phyloP scores from a whole-genome alignment of 768 basidiomycete species.

The Floccularia luteovirens region DNA sequence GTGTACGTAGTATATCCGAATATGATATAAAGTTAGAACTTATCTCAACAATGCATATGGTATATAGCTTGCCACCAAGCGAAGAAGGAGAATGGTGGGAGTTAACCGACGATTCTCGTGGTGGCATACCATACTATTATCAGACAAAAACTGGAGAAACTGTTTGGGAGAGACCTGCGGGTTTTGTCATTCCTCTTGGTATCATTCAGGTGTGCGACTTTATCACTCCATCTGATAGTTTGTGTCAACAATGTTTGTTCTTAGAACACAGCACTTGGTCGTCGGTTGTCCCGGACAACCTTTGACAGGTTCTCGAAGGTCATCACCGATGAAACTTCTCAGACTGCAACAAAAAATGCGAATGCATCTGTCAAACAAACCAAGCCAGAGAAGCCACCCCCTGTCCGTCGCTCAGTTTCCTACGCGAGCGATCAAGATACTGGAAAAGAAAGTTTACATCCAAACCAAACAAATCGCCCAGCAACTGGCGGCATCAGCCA shows the following conservation, averaged over 20 bases:
- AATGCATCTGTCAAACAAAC: background rate
- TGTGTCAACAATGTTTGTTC: slow-evolving; percentile 1
- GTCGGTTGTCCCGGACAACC: slow-evolving; percentile 56
- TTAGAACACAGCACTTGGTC: slow-evolving; percentile 67
- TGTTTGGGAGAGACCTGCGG: slow-evolving; percentile 85
- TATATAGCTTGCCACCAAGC: slow-evolving; percentile 72
- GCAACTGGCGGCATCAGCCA: slow-evolving; percentile 5
- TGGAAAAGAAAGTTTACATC: slow-evolving; percentile 13
- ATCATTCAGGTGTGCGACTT: slow-evolving; percentile 63
- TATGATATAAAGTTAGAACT: slow-evolving; percentile 9
- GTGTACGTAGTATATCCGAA: slow-evolving; percentile 44
- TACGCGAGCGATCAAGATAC: slow-evolving; percentile 25
- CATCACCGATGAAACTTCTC: slow-evolving; percentile 11
- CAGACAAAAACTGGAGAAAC: slow-evolving; percentile 89
- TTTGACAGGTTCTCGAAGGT: slow-evolving; percentile 33
- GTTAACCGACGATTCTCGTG: slow-evolving; percentile 74
- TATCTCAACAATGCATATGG: no score
- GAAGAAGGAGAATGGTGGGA: slow-evolving; percentile 96
- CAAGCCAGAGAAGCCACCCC: no score
- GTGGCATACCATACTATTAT: slow-evolving; percentile 87
- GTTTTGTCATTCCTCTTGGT: slow-evolving; percentile 87
- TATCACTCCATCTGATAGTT: slow-evolving; percentile 5
- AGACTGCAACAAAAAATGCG: background rate
- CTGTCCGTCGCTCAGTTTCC: slow-evolving; percentile 26
- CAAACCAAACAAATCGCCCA: slow-evolving; percentile 24